Percentiles rank a stretch among this genome's conserved stretches.
These are phyloP conservation scores for Paramecium sexaurelia DNA, from an alignment of 73 alveolate species.

Conservation along the genomic window DNA sequence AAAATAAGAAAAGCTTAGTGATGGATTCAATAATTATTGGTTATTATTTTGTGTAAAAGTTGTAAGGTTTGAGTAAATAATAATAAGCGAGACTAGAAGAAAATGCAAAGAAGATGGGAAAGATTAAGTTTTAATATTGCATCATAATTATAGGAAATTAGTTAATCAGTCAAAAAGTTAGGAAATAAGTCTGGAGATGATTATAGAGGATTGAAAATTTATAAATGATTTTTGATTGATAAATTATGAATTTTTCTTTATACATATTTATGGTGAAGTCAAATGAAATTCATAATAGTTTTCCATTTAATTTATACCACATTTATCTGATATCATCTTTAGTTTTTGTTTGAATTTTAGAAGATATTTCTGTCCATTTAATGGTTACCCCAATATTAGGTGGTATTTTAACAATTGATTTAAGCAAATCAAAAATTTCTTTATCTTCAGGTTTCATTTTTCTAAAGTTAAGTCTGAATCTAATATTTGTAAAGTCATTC, in stretches of 20 bases:
- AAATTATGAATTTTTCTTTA: slow-evolving; percentile 3
- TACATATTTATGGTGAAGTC: not conserved
- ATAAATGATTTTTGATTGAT: not conserved
- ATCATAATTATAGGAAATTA: not conserved
- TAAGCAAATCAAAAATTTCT: not conserved
- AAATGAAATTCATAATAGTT: not conserved
- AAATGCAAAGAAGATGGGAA: slow-evolving; percentile 32
- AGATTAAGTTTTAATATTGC: slow-evolving; percentile 26
- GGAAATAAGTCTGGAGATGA: not conserved
- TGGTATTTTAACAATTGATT: not conserved
- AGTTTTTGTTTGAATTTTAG: slow-evolving; percentile 14
- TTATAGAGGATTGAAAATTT: not conserved
- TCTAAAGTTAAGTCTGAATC: not conserved
- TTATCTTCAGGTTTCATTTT: not conserved
- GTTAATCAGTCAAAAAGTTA: not conserved
- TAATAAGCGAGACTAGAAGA: not conserved
- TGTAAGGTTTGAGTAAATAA: not conserved
- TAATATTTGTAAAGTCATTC: not conserved
- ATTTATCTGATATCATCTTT: slow-evolving; percentile 32
- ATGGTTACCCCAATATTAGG: not conserved
- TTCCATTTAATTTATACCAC: slow-evolving; percentile 22
- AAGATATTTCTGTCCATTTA: slow-evolving; percentile 1
- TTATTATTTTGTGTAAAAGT: not conserved
- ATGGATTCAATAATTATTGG: not conserved
- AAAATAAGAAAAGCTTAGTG: not conserved